Conservation (phyloP, 306 rosid species). For the Trifolium subterraneum region DNA sequence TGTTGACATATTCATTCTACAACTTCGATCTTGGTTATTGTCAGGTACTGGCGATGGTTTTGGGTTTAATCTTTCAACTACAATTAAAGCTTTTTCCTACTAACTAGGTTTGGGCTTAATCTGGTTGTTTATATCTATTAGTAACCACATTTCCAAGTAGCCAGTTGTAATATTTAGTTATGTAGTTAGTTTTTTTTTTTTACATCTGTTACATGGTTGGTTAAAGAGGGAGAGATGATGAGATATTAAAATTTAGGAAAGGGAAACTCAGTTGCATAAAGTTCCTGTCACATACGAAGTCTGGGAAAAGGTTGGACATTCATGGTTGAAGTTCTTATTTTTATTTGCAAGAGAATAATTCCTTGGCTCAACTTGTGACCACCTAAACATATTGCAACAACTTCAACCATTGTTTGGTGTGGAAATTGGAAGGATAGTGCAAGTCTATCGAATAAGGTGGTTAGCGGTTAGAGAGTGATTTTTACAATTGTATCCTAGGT, state of each 20-base stretch:
- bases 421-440: background rate
- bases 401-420: constrained; percentile 1
- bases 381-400: constrained; percentile 4
- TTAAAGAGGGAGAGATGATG: background rate
- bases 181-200: background rate
- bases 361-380: background rate
- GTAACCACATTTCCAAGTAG: constrained; percentile 16
- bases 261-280: background rate
- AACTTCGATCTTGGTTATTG: constrained; percentile 99
- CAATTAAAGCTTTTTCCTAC: background rate
- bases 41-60: constrained; percentile 67
- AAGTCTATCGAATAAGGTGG: background rate
- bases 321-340: background rate
- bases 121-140: background rate
- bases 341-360: background rate
- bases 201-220: background rate
- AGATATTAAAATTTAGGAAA: background rate
- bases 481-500: constrained; percentile 17
- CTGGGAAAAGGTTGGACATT: background rate
- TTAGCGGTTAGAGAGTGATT: background rate
- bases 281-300: background rate
- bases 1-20: constrained; percentile 95
- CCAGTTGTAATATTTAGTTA: background rate
- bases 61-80: background rate
- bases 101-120: background rate